phyloP scores from a whole-genome alignment of 371 early-diverging fungal species.

The Sporodiniella umbellata region DNA sequence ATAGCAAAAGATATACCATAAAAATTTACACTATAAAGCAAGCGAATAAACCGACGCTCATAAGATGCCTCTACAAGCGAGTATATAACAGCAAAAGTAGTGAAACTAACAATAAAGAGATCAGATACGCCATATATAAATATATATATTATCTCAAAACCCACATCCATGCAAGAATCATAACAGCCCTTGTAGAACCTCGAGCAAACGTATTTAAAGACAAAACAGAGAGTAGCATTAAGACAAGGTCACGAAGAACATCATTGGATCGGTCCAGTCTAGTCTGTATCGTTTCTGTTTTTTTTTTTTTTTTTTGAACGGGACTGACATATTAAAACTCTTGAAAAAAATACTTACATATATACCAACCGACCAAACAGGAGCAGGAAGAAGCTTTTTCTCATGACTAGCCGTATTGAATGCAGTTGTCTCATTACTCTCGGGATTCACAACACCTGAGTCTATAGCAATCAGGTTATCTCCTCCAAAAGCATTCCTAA shows the following conservation, averaged over 20 bases:
- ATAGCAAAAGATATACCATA: constrained; percentile 39
- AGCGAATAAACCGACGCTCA: constrained; percentile 35
- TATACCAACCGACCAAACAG: constrained; percentile 24
- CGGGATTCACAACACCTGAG: constrained; percentile 9
- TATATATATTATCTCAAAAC: constrained; percentile 4
- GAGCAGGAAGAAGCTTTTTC: constrained; percentile 12
- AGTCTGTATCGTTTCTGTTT: no score
- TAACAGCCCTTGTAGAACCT: constrained; percentile 39
- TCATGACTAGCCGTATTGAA: not conserved
- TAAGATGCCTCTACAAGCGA: constrained; percentile 31
- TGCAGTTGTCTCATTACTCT: constrained; percentile 2
- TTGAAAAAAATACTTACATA: constrained; percentile 2
- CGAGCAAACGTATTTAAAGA: constrained; percentile 43
- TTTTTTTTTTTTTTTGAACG: no score
- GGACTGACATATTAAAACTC: not conserved
- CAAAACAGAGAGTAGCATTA: constrained; percentile 32
- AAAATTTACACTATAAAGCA: constrained; percentile 29
- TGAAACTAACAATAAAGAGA: constrained; percentile 9
- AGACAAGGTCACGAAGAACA: constrained; percentile 32
- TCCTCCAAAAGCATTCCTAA: constrained; percentile 35
- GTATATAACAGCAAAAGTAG: constrained; percentile 36
- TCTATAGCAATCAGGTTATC: constrained; percentile 7
- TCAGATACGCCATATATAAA: no score
- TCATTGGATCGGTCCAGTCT: constrained; percentile 35
- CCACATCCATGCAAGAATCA: constrained; percentile 45